Evolutionary conservation across 1,139 yeast genomes (phyloP), one percentile per base, ranked within the genome.

Genomic region (Pichia sp.): DNA sequence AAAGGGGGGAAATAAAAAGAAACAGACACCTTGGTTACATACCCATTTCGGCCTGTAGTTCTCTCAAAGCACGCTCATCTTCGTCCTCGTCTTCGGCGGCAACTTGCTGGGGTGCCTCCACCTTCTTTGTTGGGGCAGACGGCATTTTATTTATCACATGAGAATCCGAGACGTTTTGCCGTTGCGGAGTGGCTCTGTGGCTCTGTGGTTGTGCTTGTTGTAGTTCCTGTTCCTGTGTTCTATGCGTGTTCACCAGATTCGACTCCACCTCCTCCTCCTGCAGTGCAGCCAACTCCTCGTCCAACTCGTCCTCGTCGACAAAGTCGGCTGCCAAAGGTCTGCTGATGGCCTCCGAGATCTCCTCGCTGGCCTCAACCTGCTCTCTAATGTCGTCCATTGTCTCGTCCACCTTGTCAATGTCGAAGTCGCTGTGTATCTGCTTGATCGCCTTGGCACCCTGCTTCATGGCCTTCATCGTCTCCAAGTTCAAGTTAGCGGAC

Each of bases 341-440:
- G 49, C 97, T 87, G 59, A 93, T 90, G 48, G 99, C 98, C 57
- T 93, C 97, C 52, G 96, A 85, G 56, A 93, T 90, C 74, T 93
- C 99, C 64, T 90, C 97, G 47, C 96, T 90, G 64, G 90, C 78
- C 65, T 92, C 97, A 54, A 93, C 95, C 72, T 93, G 99, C 69
- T 93, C 99, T 65, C 98, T 82, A 60, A 95, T 90, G 62, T 92
- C 97, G 70, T 93, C 99, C 98, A 93, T 93, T n/a, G 98, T 92
- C 65, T 86, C 89, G 70, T 93, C 99, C 49, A 93, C 97, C 75
- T 90, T 92, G 72, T 93, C 99, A 56, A 93, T 90, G 70, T 92
- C 87, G 77, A 93, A 85, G 66, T 92, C 96, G 60, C 92, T 93
- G 70, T 93, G 98, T 67, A 93, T 93, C 67, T 87, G 89, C 72